Evolutionary conservation across 2,329 filamentous ascomycete genomes (phyloP).

Genomic region (Calonectria ilicicola): DNA sequence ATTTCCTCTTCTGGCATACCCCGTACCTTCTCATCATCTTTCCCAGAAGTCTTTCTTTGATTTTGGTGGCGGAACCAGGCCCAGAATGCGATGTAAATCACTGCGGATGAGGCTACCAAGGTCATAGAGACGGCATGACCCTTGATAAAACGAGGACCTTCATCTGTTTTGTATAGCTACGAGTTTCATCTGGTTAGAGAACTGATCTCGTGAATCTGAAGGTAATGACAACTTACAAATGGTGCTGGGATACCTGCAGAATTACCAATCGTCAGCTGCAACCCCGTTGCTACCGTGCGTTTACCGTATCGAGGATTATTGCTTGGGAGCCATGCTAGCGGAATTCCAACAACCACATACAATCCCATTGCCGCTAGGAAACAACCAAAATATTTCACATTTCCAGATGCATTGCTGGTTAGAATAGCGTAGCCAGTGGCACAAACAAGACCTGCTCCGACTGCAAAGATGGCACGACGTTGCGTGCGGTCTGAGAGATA

Average conservation of each 20-base stretch:
- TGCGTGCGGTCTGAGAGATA: conserved; percentile 70
- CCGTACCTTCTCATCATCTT: conserved; percentile 42
- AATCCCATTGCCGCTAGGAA: conserved; percentile 73
- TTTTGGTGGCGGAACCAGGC: conserved; percentile 50
- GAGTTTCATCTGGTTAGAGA: not conserved
- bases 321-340: conserved; percentile 58
- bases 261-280: conserved; percentile 75
- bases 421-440: conserved; percentile 69
- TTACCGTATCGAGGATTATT: conserved; percentile 75
- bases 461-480: conserved; percentile 65
- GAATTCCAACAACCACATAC: conserved; percentile 58
- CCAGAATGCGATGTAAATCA: conserved; percentile 55
- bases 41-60: conserved; percentile 42
- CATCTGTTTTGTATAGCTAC: conserved; percentile 45
- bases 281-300: conserved; percentile 69
- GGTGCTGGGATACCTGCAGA: conserved; percentile 72
- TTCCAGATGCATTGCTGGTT: conserved; percentile 63
- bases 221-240: conserved; percentile 51
- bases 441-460: conserved; percentile 64
- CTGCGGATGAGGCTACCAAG: conserved; percentile 57
- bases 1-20: conserved; percentile 46
- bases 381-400: conserved; percentile 72
- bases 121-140: conserved; percentile 63
- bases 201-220: not conserved
- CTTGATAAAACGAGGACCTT: conserved; percentile 59